A percentile compares a stretch with the other conserved stretches of the same genome.
phyloP scores from a whole-genome alignment of 371 early-diverging fungal genomes.

The Rhizopus delemar region DNA sequence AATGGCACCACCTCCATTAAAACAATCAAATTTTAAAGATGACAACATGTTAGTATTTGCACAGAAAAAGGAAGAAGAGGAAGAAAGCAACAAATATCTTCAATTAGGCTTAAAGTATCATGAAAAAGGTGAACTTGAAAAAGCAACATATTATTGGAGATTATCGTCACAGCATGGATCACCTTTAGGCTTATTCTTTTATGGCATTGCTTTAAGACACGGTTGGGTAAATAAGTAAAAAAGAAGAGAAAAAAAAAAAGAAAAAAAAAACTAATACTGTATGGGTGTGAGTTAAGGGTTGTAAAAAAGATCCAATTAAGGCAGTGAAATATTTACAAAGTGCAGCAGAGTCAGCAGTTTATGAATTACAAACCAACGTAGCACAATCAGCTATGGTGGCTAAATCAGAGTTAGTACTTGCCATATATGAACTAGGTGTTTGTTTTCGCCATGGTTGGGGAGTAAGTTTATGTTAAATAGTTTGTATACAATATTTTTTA shows the following conservation, averaged over 20 bases:
- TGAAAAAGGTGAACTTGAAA: slow-evolving; percentile 67
- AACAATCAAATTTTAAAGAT: background rate
- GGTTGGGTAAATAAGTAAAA: slow-evolving; percentile 67
- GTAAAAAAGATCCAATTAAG: slow-evolving; percentile 59
- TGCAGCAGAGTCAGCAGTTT: slow-evolving; percentile 76
- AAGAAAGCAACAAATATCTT: slow-evolving; percentile 5
- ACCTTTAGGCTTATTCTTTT: slow-evolving; percentile 84
- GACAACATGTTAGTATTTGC: background rate
- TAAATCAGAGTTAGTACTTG: slow-evolving; percentile 66
- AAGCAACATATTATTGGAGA: slow-evolving; percentile 81
- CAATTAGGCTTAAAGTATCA: slow-evolving; percentile 38
- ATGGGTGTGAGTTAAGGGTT: slow-evolving; percentile 42
- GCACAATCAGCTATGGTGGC: slow-evolving; percentile 31
- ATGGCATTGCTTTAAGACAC: slow-evolving; percentile 86
- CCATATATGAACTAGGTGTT: slow-evolving; percentile 85
- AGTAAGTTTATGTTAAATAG: slow-evolving; percentile 32
- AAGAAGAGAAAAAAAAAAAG: too few relatives aligned
- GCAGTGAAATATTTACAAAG: slow-evolving; percentile 77
- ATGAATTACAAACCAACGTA: slow-evolving; percentile 52
- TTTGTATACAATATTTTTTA: background rate
- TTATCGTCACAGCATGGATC: slow-evolving; percentile 73
- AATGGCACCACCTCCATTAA: background rate
- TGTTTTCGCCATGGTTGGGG: slow-evolving; percentile 92
- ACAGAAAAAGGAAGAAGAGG: slow-evolving; percentile 1
- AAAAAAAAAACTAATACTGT: too few relatives aligned